A percentile compares a stretch with the other conserved stretches of the same genome.
Conservation (phyloP, 2,329 filamentous ascomycete genomes). For the Calycina marina region DNA sequence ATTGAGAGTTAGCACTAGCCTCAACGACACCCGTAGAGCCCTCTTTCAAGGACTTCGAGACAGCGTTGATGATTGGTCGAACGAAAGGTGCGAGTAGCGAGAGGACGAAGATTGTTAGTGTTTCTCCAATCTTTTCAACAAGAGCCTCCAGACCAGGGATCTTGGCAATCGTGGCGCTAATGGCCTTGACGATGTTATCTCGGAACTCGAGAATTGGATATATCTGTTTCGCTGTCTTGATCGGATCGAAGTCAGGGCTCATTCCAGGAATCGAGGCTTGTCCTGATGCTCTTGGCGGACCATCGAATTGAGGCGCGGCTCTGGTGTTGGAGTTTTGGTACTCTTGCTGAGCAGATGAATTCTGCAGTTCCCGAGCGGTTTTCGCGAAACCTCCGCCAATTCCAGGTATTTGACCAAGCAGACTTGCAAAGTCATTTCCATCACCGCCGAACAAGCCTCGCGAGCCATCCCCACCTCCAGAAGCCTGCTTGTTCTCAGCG, state of each 20-base stretch:
- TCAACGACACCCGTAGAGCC: constrained; percentile 61
- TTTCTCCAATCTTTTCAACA: constrained; percentile 86
- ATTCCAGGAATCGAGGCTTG: constrained; percentile 52
- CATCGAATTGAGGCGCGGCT: constrained; percentile 18
- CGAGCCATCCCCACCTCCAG: constrained; percentile 23
- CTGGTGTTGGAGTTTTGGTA: constrained; percentile 34
- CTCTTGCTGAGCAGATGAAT: constrained; percentile 47
- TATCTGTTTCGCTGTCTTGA: constrained; percentile 65
- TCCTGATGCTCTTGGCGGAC: constrained; percentile 22
- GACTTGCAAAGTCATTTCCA: constrained; percentile 48
- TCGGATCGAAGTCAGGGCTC: constrained; percentile 61
- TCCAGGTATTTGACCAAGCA: constrained; percentile 63
- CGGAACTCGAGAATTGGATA: constrained; percentile 91
- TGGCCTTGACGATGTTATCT: constrained; percentile 80
- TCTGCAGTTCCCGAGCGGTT: constrained; percentile 50
- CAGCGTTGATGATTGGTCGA: constrained; percentile 76
- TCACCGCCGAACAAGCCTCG: constrained; percentile 23
- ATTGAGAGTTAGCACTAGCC: constrained; percentile 55
- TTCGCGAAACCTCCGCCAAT: constrained; percentile 49
- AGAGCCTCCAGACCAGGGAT: constrained; percentile 78
- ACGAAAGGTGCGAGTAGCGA: constrained; percentile 85
- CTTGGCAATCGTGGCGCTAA: constrained; percentile 74
- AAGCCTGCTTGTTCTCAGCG: constrained; percentile 35
- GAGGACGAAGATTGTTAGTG: constrained; percentile 79
- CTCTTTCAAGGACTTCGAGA: constrained; percentile 70